Evolutionary conservation across 768 basidiomycete genomes (phyloP).

Genomic region (Pulveroboletus sp.): DNA sequence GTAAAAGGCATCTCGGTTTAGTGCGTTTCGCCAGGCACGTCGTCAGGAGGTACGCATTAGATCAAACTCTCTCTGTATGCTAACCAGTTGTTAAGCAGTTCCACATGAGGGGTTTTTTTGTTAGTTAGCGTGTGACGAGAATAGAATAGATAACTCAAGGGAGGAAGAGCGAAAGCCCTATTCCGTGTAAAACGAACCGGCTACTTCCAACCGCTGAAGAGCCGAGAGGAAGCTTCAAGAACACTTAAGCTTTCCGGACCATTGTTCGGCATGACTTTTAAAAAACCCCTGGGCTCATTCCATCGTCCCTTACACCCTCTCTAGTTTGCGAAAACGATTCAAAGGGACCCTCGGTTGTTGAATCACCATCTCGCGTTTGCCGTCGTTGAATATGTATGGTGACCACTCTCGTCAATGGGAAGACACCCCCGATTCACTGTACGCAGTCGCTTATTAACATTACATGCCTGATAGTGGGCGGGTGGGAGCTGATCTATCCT

Average conservation of each 20-base stretch:
- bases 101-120: background rate
- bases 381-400: conserved; percentile 1
- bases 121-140: background rate
- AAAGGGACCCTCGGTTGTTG: background rate
- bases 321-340: background rate
- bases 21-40: background rate
- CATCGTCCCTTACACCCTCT: background rate
- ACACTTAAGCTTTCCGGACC: background rate
- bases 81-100: background rate
- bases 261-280: background rate
- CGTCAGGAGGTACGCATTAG: background rate
- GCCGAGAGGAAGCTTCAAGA: background rate
- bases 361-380: background rate
- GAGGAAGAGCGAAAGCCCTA: too few species aligned
- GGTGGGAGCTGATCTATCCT: background rate
- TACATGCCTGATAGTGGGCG: background rate
- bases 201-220: background rate
- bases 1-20: background rate
- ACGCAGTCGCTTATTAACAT: background rate
- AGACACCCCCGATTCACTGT: conserved; percentile 6
- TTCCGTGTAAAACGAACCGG: background rate
- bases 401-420: background rate
- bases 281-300: background rate
- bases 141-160: background rate
- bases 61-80: background rate